Percentiles rank a stretch among this genome's conserved stretches.
These are phyloP conservation scores for Paralagenidium karlingii DNA, from an alignment of 352 stramenopile genomes.

Conservation along the genomic window DNA sequence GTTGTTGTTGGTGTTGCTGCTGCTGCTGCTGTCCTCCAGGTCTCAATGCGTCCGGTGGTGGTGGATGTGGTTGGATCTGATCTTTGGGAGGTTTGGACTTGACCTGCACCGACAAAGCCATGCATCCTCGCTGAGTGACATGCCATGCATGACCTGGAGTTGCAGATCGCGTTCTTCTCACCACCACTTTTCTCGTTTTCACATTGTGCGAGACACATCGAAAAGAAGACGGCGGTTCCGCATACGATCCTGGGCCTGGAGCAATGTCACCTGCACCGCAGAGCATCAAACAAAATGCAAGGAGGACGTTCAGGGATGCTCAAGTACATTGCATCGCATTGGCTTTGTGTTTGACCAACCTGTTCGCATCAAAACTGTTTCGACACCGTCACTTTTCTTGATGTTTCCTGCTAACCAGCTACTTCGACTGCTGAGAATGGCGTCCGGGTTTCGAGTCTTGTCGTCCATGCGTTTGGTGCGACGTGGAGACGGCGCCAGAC, in stretches of 20 bases:
- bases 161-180: neutral
- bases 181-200: constrained; percentile 15
- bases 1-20: too few relatives aligned
- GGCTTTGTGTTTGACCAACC: neutral
- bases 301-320: neutral
- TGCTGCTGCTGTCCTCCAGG: too few relatives aligned
- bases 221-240: constrained; percentile 58
- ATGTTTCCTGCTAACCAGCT: constrained; percentile 74
- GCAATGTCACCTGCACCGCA: constrained; percentile 25
- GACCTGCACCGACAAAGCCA: too few relatives aligned
- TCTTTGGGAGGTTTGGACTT: too few relatives aligned
- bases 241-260: constrained; percentile 56
- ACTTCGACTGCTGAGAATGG: constrained; percentile 63
- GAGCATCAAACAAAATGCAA: neutral
- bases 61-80: too few relatives aligned
- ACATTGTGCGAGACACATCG: constrained; percentile 59
- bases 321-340: neutral
- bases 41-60: too few relatives aligned
- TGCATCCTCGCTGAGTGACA: too few relatives aligned
- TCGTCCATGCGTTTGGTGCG: constrained; percentile 18
- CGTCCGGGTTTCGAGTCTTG: constrained; percentile 54
- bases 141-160: too few relatives aligned
- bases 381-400: constrained; percentile 49
- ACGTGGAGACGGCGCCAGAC: constrained; percentile 32
- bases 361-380: constrained; percentile 64